A percentile compares a stretch with the other conserved stretches of the same genome.
Evolutionary conservation across 306 rosid species (phyloP).

Genomic region (Sechiopsis laciniata): DNA sequence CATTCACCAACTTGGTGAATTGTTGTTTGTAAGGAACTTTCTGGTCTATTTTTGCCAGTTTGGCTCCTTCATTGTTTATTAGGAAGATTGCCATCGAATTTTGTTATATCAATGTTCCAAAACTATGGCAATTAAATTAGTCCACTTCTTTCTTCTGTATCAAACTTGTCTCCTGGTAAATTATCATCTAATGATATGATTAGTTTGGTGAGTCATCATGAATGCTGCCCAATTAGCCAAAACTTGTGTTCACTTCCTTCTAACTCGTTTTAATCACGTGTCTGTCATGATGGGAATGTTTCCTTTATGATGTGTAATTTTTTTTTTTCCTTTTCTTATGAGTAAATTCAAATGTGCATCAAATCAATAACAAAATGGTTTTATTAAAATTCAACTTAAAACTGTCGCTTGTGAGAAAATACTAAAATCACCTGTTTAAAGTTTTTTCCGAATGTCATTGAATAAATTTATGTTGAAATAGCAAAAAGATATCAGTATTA

Average conservation of each 20-base stretch:
- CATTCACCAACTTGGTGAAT: neutral
- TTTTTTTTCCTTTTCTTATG: too few species aligned
- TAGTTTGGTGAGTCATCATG: neutral
- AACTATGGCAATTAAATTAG: neutral
- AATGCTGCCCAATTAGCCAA: neutral
- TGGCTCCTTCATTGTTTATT: constrained; percentile 7
- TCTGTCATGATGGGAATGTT: too few species aligned
- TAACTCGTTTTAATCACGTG: too few species aligned
- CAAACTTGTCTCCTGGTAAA: neutral
- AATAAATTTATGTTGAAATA: neutral
- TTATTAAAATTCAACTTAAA: too few species aligned
- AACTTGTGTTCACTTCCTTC: too few species aligned
- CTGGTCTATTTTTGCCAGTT: constrained; percentile 9
- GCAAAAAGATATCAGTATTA: neutral
- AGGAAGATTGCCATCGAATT: neutral
- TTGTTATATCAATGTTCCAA: neutral
- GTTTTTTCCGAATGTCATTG: neutral
- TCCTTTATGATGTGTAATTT: too few species aligned
- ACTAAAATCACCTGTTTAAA: neutral
- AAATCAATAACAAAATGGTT: too few species aligned
- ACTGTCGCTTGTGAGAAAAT: too few species aligned
- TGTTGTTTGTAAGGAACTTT: constrained; percentile 9
- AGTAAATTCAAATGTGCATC: too few species aligned
- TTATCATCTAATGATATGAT: neutral
- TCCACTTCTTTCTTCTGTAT: neutral